These are phyloP conservation scores for Polytrichum commune DNA, from an alignment of 225 moss, liverwort and hornwort species.

Conservation along the genomic window DNA sequence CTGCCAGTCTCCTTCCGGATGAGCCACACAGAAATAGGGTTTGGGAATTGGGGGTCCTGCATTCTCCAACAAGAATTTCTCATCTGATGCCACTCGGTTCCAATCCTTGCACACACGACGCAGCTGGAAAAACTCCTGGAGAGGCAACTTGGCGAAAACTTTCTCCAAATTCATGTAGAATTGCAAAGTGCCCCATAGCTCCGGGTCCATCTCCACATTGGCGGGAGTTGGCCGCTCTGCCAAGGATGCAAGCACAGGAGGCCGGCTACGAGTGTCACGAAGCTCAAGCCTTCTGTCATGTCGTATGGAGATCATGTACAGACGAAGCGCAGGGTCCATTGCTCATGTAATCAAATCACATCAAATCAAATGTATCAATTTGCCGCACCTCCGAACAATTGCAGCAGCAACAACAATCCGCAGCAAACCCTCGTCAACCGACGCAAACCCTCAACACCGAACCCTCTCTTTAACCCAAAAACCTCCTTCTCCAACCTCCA, in stretches of 20 bases:
- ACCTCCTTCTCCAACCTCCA: too few species aligned
- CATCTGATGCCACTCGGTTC: not conserved
- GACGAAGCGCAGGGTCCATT: too few species aligned
- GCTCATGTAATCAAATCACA: too few species aligned
- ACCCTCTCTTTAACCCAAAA: too few species aligned
- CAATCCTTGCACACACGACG: slow-evolving; percentile 4
- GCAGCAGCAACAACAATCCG: too few species aligned
- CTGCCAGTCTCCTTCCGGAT: not conserved
- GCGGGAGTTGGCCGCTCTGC: not conserved
- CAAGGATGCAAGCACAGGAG: not conserved
- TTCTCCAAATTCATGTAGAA: not conserved
- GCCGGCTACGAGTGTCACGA: not conserved
- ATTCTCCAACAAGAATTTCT: not conserved
- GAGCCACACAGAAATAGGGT: not conserved
- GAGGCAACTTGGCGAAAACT: slow-evolving; percentile 1
- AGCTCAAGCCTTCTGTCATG: too few species aligned
- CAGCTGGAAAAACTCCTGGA: not conserved
- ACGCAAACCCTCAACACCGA: too few species aligned
- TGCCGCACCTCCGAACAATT: too few species aligned
- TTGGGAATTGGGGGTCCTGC: not conserved
- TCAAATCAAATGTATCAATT: too few species aligned
- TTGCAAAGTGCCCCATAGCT: not conserved
- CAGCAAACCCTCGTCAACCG: too few species aligned
- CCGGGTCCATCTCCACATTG: not conserved
- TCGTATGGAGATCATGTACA: too few species aligned